Evolutionary conservation across 2,329 filamentous ascomycete genomes (phyloP).

Genomic region (Ascosphaera aggregata): DNA sequence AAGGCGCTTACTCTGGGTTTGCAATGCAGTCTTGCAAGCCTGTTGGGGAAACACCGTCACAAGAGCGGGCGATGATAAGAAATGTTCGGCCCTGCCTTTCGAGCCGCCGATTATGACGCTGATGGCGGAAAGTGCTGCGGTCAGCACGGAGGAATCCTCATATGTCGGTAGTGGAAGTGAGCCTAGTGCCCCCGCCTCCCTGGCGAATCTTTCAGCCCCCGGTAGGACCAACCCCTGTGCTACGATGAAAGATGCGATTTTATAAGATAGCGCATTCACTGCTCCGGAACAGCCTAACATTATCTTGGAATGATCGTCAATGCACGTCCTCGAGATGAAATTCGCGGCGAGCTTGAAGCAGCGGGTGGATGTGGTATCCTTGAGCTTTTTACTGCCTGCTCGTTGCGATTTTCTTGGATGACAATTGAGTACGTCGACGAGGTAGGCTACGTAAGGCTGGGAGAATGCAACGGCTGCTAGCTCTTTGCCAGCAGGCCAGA

Average conservation of each 20-base stretch:
- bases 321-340: slow-evolving; percentile 39
- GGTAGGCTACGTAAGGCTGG: slow-evolving; percentile 33
- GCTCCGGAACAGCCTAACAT: slow-evolving; percentile 49
- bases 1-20: no score
- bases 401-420: slow-evolving; percentile 27
- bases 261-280: slow-evolving; percentile 53
- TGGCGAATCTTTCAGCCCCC: slow-evolving; percentile 31
- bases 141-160: slow-evolving; percentile 33
- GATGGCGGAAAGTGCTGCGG: slow-evolving; percentile 53
- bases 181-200: slow-evolving; percentile 30
- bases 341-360: slow-evolving; percentile 17
- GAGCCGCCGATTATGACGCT: slow-evolving; percentile 57
- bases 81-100: slow-evolving; percentile 49
- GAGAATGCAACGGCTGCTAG: slow-evolving; percentile 44
- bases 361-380: slow-evolving; percentile 7
- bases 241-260: slow-evolving; percentile 47
- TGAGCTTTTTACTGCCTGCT: slow-evolving; percentile 22
- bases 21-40: slow-evolving; percentile 2
- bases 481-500: slow-evolving; percentile 24
- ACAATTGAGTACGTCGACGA: slow-evolving; percentile 41
- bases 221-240: slow-evolving; percentile 45
- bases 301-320: slow-evolving; percentile 44
- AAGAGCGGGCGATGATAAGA: slow-evolving; percentile 44
- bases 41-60: slow-evolving; percentile 41
- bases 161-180: slow-evolving; percentile 36